Evolutionary conservation across 2,329 filamentous ascomycete genomes (phyloP).

Genomic region (Pseudofabraea citricarpa): DNA sequence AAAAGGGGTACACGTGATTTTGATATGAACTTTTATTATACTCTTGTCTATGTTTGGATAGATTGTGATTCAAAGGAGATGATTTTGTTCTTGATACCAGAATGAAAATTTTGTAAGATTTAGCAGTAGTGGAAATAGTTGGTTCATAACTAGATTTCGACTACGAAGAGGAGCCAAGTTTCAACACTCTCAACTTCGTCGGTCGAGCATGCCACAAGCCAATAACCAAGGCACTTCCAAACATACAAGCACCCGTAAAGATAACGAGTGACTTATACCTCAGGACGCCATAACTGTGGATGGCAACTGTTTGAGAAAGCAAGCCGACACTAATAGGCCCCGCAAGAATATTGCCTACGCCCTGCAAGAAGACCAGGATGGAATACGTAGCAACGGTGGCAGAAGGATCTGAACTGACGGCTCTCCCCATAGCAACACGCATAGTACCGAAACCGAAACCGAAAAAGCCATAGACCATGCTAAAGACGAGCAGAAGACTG

Average conservation of each 20-base stretch:
- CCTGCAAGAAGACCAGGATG: constrained; percentile 27
- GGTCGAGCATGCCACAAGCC: constrained; percentile 8
- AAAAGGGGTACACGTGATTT: no score
- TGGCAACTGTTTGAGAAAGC: constrained; percentile 11
- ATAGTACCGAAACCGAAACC: constrained; percentile 45
- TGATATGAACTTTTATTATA: no score
- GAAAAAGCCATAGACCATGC: constrained; percentile 50
- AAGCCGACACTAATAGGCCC: constrained; percentile 26
- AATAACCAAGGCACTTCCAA: constrained; percentile 12
- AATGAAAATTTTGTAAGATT: no score
- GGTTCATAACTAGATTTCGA: no score
- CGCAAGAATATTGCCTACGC: constrained; percentile 27
- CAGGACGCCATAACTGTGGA: constrained; percentile 12
- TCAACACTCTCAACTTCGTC: no score
- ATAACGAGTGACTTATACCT: constrained; percentile 16
- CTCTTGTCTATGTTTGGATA: no score
- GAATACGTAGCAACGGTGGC: constrained; percentile 22
- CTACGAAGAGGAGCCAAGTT: no score
- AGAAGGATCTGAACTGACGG: constrained; percentile 24
- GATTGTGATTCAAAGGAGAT: no score
- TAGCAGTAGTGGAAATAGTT: no score
- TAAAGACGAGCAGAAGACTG: constrained; percentile 41
- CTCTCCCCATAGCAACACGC: constrained; percentile 35
- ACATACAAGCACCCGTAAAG: constrained; percentile 18
- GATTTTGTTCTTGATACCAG: no score